phyloP scores from a whole-genome alignment of 73 alveolate genomes.

The Tetrahymena malaccensis region DNA sequence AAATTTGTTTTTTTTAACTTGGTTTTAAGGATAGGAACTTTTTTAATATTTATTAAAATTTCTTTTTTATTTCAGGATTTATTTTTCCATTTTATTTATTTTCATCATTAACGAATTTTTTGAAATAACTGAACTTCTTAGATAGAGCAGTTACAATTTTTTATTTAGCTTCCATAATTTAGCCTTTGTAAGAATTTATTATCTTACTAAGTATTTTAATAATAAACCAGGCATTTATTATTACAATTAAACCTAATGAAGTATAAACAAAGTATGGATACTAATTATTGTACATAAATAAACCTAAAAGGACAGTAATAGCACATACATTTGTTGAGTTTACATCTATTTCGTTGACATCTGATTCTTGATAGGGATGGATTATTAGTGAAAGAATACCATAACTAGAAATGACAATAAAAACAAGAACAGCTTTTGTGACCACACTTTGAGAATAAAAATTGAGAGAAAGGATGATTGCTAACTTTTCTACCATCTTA shows the following conservation, averaged over 20 bases:
- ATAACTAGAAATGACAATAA: neutral
- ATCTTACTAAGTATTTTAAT: neutral
- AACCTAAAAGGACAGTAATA: neutral
- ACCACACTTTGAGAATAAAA: neutral
- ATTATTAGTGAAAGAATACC: neutral
- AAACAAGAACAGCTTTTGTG: neutral
- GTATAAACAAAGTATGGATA: neutral
- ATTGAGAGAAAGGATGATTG: neutral
- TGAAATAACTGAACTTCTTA: neutral
- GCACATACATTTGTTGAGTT: neutral
- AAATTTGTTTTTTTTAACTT: too few species aligned
- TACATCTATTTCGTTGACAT: neutral
- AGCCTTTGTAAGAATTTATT: neutral
- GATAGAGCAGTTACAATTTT: neutral
- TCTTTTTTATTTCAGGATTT: neutral
- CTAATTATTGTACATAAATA: neutral
- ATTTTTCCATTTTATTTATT: neutral
- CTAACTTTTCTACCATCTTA: slow-evolving; percentile 2
- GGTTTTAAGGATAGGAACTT: neutral
- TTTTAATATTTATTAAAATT: neutral
- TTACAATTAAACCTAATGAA: neutral
- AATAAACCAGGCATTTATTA: neutral
- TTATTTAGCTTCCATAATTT: neutral
- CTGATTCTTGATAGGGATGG: neutral
- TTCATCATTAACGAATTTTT: neutral